Percentiles rank a stretch among this genome's conserved stretches.
phyloP scores from a whole-genome alignment of 305 asterid species.

The Stenogyne calaminthoides region DNA sequence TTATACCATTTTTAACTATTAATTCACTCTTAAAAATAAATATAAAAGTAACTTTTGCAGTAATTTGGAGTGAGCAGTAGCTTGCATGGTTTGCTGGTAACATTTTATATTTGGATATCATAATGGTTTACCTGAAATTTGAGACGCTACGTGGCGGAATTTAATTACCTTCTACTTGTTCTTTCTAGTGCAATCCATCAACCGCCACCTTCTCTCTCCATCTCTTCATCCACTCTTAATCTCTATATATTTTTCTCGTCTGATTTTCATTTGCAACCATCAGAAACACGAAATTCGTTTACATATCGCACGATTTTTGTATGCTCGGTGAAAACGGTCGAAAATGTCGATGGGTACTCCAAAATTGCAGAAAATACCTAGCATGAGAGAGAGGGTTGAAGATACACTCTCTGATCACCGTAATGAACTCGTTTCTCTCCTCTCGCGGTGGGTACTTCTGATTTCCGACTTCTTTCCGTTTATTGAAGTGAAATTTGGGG shows the following conservation, averaged over 20 bases:
- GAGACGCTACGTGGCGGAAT: not conserved
- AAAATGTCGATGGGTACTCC: conserved; percentile 42
- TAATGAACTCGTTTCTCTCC: conserved; percentile 86
- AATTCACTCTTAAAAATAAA: no score
- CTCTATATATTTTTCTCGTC: conserved; percentile 5
- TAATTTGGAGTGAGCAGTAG: no score
- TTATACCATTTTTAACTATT: no score
- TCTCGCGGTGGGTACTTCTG: conserved; percentile 58
- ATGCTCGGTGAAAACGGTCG: not conserved
- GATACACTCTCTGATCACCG: conserved; percentile 91
- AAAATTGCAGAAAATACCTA: conserved; percentile 58
- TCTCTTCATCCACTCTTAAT: not conserved
- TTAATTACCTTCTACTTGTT: not conserved
- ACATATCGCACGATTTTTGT: not conserved
- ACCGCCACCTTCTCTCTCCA: conserved; percentile 33
- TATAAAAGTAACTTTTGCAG: no score
- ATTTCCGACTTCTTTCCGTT: not conserved
- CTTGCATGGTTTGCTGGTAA: no score
- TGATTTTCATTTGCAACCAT: conserved; percentile 9
- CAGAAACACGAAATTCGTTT: not conserved
- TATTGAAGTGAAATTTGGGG: not conserved
- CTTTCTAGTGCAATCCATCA: not conserved
- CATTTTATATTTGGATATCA: no score
- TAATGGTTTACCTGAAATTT: not conserved
- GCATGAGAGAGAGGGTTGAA: conserved; percentile 89